Evolutionary conservation across 768 basidiomycete genomes (phyloP).

Genomic region (Pleurotus platypus): DNA sequence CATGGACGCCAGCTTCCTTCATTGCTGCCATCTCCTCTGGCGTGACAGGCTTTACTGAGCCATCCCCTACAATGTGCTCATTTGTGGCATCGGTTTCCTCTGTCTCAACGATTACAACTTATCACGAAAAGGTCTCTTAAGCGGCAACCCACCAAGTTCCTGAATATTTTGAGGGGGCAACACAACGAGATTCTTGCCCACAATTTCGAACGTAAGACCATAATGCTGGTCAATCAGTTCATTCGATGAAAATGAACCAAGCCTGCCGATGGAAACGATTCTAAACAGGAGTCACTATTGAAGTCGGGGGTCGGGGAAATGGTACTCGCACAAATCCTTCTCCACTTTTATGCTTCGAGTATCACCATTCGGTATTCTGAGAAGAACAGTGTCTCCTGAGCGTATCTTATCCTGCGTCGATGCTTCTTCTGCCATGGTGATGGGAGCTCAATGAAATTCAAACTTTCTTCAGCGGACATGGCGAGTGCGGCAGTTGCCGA

Average conservation of each 20-base stretch:
- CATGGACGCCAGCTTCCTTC: slow-evolving; percentile 79
- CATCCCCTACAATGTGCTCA: slow-evolving; percentile 88
- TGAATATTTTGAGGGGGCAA: slow-evolving; percentile 62
- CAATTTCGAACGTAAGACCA: slow-evolving; percentile 87
- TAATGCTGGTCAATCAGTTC: slow-evolving; percentile 82
- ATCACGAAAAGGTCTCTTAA: neutral
- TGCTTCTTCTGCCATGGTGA: neutral
- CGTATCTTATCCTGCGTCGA: neutral
- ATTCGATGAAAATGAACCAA: slow-evolving; percentile 76
- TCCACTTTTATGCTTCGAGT: slow-evolving; percentile 73
- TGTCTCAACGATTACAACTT: slow-evolving; percentile 25
- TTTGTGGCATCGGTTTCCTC: slow-evolving; percentile 98
- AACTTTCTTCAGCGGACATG: neutral
- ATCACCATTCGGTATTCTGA: slow-evolving; percentile 78
- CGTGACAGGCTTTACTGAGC: slow-evolving; percentile 80
- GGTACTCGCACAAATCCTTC: slow-evolving; percentile 57
- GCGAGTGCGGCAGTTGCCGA: neutral
- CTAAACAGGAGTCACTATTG: slow-evolving; percentile 32
- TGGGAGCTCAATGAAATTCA: too few species aligned
- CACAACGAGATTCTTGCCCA: slow-evolving; percentile 62
- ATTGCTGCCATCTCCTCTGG: slow-evolving; percentile 79
- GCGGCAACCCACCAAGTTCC: slow-evolving; percentile 67
- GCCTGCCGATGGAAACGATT: slow-evolving; percentile 73
- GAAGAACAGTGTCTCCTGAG: slow-evolving; percentile 72
- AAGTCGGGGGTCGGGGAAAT: neutral